Evolutionary conservation across 1,139 yeast genomes (phyloP).

Genomic region (Pichia cactophila): DNA sequence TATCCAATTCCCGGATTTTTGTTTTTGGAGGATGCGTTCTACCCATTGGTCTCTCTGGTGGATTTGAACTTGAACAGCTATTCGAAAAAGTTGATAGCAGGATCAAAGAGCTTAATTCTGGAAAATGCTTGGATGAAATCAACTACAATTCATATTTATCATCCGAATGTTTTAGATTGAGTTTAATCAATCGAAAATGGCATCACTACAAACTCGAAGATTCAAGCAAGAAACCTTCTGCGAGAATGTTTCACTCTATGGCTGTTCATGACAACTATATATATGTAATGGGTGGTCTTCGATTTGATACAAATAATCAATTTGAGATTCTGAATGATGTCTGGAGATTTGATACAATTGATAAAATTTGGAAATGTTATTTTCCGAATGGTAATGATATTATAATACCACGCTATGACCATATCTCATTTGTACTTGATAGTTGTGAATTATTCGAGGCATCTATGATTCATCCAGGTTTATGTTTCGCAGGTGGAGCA

Average conservation of each 20-base stretch:
- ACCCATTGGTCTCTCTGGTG: slow-evolving; percentile 31
- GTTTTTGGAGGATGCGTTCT: slow-evolving; percentile 65
- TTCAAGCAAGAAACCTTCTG: slow-evolving; percentile 33
- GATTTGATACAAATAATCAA: slow-evolving; percentile 23
- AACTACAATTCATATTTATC: slow-evolving; percentile 25
- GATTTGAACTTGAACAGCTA: slow-evolving; percentile 16
- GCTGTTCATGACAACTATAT: slow-evolving; percentile 41
- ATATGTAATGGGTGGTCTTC: slow-evolving; percentile 59
- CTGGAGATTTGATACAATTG: slow-evolving; percentile 55
- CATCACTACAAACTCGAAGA: slow-evolving; percentile 19
- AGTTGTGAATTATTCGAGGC: slow-evolving; percentile 37
- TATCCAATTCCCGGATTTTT: slow-evolving; percentile 51
- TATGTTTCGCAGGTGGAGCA: slow-evolving; percentile 57
- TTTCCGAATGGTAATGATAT: slow-evolving; percentile 28
- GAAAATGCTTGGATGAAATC: background rate
- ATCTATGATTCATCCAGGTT: slow-evolving; percentile 41
- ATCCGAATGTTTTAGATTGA: slow-evolving; percentile 43
- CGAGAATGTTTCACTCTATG: slow-evolving; percentile 56
- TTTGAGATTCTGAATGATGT: slow-evolving; percentile 51
- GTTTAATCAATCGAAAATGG: slow-evolving; percentile 55
- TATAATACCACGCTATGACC: slow-evolving; percentile 39
- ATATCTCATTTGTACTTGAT: slow-evolving; percentile 41
- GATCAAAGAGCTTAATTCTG: background rate
- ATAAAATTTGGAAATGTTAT: slow-evolving; percentile 44
- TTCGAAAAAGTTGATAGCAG: slow-evolving; percentile 13